Evolutionary conservation across 2,329 filamentous ascomycete species (phyloP).

Genomic region (Penicillium paneum): DNA sequence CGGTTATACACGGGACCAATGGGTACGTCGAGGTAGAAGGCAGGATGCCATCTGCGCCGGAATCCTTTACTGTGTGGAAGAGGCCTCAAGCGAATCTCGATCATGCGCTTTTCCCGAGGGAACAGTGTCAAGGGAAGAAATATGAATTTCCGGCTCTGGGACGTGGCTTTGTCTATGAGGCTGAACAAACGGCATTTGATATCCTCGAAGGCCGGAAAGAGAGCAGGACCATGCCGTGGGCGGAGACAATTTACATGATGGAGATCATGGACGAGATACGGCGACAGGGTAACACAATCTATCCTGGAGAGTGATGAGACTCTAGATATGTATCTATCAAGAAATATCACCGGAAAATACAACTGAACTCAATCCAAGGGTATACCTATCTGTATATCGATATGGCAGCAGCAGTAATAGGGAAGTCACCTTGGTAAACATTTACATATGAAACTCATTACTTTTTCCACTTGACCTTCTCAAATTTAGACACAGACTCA

Average conservation of each 20-base stretch:
- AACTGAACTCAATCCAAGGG: too few species aligned
- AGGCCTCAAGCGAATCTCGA: background rate
- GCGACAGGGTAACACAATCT: background rate
- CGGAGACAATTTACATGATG: background rate
- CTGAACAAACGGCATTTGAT: background rate
- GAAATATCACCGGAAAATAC: too few species aligned
- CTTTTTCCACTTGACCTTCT: too few species aligned
- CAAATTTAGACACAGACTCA: too few species aligned
- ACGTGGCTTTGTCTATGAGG: background rate
- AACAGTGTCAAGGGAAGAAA: background rate
- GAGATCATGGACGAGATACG: slow-evolving; percentile 1
- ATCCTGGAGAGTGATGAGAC: background rate
- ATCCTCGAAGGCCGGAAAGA: background rate
- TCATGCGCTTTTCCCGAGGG: background rate
- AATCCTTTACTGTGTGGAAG: slow-evolving; percentile 10
- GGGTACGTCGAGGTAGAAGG: slow-evolving; percentile 6
- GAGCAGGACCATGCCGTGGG: background rate
- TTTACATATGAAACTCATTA: too few species aligned
- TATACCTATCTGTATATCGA: too few species aligned
- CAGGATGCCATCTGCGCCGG: background rate
- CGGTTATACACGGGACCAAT: background rate
- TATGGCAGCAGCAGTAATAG: too few species aligned
- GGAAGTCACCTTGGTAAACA: too few species aligned
- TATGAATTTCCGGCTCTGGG: background rate
- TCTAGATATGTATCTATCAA: background rate